These are phyloP conservation scores for Leccinum pallidistipes DNA, from an alignment of 1,284 basidiomycete genomes.

Conservation along the genomic window DNA sequence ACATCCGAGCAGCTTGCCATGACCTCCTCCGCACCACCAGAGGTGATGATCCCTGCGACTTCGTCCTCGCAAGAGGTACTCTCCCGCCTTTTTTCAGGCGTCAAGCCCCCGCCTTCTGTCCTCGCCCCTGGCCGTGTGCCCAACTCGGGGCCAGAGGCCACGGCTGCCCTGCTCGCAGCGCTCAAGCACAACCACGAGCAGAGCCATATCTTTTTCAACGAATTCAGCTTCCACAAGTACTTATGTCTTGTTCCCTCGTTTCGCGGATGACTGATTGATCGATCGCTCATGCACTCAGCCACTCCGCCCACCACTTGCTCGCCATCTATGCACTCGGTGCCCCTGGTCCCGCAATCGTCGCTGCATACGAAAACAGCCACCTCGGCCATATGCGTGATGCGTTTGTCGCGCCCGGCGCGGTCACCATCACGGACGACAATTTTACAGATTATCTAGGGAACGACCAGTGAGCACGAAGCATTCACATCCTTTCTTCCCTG, in stretches of 20 bases:
- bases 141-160: conserved; percentile 50
- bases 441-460: conserved; percentile 45
- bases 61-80: conserved; percentile 23
- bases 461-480: conserved; percentile 33
- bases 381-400: conserved; percentile 36
- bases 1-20: neutral
- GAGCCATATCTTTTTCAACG: conserved; percentile 64
- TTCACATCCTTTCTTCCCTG: neutral
- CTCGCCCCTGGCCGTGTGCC: conserved; percentile 42
- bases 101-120: conserved; percentile 37
- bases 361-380: conserved; percentile 38
- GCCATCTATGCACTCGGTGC: conserved; percentile 48
- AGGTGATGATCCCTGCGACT: conserved; percentile 17
- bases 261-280: neutral
- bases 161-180: conserved; percentile 42
- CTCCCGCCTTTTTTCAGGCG: conserved; percentile 40
- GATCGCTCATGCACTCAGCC: conserved; percentile 30
- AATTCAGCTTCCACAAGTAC: conserved; percentile 59
- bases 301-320: conserved; percentile 42
- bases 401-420: conserved; percentile 34
- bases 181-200: conserved; percentile 58
- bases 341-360: conserved; percentile 36
- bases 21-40: conserved; percentile 2
- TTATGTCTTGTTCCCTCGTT: conserved; percentile 1
- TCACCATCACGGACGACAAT: conserved; percentile 39